Percentiles rank a stretch among this genome's conserved stretches.
These are phyloP conservation scores for Boletus sp. DNA, from an alignment of 1,284 basidiomycete species.

Conservation along the genomic window DNA sequence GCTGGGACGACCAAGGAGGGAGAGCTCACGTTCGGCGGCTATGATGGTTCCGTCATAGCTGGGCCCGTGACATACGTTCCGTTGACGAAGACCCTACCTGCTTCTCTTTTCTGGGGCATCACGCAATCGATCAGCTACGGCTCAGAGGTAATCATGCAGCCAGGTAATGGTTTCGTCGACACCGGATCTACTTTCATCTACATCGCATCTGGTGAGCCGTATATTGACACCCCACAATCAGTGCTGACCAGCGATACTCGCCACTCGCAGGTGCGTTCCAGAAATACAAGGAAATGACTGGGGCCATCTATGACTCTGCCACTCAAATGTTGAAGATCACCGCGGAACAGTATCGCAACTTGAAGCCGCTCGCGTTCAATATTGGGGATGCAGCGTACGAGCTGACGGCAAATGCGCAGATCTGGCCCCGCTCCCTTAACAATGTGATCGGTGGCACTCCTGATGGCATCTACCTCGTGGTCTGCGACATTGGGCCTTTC, in stretches of 20 bases:
- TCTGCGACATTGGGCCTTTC: not conserved
- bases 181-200: conserved; percentile 53
- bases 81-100: conserved; percentile 51
- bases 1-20: conserved; percentile 41
- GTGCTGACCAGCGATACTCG: not conserved
- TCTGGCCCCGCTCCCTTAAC: conserved; percentile 55
- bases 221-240: not conserved
- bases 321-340: conserved; percentile 49
- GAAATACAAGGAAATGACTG: conserved; percentile 53
- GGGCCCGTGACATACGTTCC: conserved; percentile 51
- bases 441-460: conserved; percentile 43
- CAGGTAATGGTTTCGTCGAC: conserved; percentile 34
- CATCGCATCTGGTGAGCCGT: conserved; percentile 40
- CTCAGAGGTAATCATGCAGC: conserved; percentile 40
- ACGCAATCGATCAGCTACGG: conserved; percentile 55
- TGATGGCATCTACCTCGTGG: conserved; percentile 47
- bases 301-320: conserved; percentile 47
- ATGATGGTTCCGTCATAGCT: conserved; percentile 48
- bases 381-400: conserved; percentile 41
- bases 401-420: conserved; percentile 53
- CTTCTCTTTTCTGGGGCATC: conserved; percentile 57
- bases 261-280: conserved; percentile 50
- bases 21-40: conserved; percentile 53
- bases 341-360: conserved; percentile 30
- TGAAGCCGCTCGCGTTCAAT: conserved; percentile 17